Percentiles rank a stretch among this genome's conserved stretches.
phyloP scores from a whole-genome alignment of 148 eudicot genomes.

The Rhododendron kiyosumense region DNA sequence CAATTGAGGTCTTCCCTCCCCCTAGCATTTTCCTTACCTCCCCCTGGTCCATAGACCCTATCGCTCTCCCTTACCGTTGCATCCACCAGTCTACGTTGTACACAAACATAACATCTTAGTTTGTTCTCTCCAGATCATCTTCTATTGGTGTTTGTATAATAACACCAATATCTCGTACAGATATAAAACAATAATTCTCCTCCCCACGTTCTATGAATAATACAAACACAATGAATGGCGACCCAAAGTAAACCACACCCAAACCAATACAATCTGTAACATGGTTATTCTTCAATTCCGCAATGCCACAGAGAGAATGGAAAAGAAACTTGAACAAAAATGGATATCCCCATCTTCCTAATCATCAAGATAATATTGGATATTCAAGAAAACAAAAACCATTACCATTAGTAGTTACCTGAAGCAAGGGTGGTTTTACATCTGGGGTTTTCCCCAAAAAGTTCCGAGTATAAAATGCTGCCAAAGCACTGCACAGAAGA shows the following conservation, averaged over 20 bases:
- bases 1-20: background rate
- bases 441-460: slow-evolving; percentile 64
- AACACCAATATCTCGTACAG: background rate
- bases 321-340: background rate
- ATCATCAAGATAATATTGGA: background rate
- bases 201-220: background rate
- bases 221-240: background rate
- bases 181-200: background rate
- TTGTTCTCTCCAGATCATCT: background rate
- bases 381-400: background rate
- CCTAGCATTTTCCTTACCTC: background rate
- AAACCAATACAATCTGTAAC: background rate
- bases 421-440: slow-evolving; percentile 82
- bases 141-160: background rate
- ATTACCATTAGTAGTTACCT: slow-evolving; percentile 40
- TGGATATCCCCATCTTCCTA: background rate
- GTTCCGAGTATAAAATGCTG: slow-evolving; percentile 90
- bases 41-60: background rate
- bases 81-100: background rate
- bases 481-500: slow-evolving; percentile 70
- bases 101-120: background rate
- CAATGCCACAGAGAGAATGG: background rate
- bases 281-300: background rate
- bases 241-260: background rate
- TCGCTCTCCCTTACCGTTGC: background rate